These are phyloP conservation scores for Botrytis tulipae DNA, from an alignment of 2,329 filamentous ascomycete genomes.

Conservation along the genomic window DNA sequence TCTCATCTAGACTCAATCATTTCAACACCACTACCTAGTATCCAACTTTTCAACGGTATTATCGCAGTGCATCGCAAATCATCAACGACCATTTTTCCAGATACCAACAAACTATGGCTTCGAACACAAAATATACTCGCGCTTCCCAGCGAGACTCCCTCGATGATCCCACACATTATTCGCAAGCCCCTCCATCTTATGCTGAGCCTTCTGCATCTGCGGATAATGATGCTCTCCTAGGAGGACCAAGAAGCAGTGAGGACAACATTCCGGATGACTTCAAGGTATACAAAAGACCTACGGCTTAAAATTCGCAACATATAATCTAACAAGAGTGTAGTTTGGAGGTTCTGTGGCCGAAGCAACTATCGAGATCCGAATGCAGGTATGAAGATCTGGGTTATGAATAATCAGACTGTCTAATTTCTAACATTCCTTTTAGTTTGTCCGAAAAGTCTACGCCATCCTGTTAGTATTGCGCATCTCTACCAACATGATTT, in stretches of 20 bases:
- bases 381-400: conserved; percentile 41
- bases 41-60: not conserved
- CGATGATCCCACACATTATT: conserved; percentile 63
- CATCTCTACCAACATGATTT: not conserved
- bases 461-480: conserved; percentile 68
- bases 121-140: conserved; percentile 76
- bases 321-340: conserved; percentile 44
- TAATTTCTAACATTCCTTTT: conserved; percentile 41
- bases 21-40: not conserved
- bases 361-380: conserved; percentile 90
- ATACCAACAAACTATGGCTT: conserved; percentile 54
- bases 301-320: not conserved
- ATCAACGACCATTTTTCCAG: not conserved
- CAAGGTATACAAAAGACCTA: conserved; percentile 59
- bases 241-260: conserved; percentile 73
- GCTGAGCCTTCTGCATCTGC: conserved; percentile 55
- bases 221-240: conserved; percentile 52
- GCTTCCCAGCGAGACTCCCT: conserved; percentile 86
- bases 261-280: conserved; percentile 97
- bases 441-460: conserved; percentile 97
- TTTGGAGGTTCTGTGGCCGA: conserved; percentile 93
- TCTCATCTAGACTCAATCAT: not conserved
- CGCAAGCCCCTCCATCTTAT: conserved; percentile 83
- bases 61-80: not conserved
- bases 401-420: not conserved